These are phyloP conservation scores for Toxoplasma gondii DNA, from an alignment of 169 alveolate genomes.

Conservation along the genomic window DNA sequence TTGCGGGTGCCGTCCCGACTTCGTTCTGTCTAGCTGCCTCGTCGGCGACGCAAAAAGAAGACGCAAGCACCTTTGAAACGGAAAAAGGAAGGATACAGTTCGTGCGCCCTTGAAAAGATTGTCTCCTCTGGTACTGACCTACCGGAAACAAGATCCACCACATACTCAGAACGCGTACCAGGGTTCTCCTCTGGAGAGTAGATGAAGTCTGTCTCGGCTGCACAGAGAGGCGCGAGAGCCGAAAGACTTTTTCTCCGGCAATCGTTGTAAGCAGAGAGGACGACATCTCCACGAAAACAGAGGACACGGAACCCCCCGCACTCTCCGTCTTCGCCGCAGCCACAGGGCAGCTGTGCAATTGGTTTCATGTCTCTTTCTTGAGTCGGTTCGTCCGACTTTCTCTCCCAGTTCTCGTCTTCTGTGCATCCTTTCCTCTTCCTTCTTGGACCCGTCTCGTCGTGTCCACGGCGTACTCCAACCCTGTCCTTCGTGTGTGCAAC, in stretches of 20 bases:
- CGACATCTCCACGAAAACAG: constrained; percentile 58
- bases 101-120: too few species aligned
- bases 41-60: too few species aligned
- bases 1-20: too few species aligned
- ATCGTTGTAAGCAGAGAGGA: constrained; percentile 54
- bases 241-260: neutral
- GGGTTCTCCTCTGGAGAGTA: constrained; percentile 34
- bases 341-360: neutral
- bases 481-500: neutral
- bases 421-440: neutral
- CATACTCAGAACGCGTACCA: neutral
- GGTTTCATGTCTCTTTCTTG: neutral
- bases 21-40: too few species aligned
- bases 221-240: neutral
- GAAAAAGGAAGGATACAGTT: too few species aligned
- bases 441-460: neutral
- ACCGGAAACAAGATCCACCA: too few species aligned
- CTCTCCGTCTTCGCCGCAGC: constrained; percentile 23
- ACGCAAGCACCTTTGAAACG: too few species aligned
- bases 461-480: neutral
- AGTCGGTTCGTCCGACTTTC: neutral
- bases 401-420: neutral
- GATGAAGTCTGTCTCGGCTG: constrained; percentile 19
- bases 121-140: too few species aligned
- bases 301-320: constrained; percentile 39